Conservation (phyloP, 2,329 filamentous ascomycete genomes). For the Aspergillus unguis region DNA sequence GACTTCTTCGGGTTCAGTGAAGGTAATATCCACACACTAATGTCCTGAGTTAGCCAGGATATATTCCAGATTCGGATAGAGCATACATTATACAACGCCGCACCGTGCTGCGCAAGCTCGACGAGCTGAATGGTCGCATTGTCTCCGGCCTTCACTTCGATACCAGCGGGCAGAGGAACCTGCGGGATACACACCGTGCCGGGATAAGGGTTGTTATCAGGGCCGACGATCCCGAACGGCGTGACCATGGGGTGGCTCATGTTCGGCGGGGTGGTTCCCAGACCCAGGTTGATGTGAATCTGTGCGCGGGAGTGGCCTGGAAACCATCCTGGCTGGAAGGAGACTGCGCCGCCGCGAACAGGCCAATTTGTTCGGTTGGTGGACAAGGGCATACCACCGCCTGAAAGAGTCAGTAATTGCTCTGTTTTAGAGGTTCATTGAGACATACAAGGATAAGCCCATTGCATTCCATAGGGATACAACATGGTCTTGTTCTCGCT, state of each 20-base stretch:
- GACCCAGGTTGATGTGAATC: slow-evolving; percentile 87
- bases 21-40: slow-evolving; percentile 92
- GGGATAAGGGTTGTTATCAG: slow-evolving; percentile 55
- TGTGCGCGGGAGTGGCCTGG: slow-evolving; percentile 77
- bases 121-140: slow-evolving; percentile 87
- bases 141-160: slow-evolving; percentile 73
- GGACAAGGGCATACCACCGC: slow-evolving; percentile 75
- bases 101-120: slow-evolving; percentile 78
- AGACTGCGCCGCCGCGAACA: slow-evolving; percentile 76
- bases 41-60: neutral
- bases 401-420: slow-evolving; percentile 45
- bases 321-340: slow-evolving; percentile 95
- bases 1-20: slow-evolving; percentile 76
- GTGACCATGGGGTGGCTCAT: slow-evolving; percentile 81
- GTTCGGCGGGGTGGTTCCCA: slow-evolving; percentile 76
- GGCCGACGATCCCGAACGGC: slow-evolving; percentile 71
- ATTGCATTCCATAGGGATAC: slow-evolving; percentile 89
- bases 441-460: slow-evolving; percentile 84
- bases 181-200: slow-evolving; percentile 88
- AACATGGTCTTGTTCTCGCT: slow-evolving; percentile 44
- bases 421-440: neutral
- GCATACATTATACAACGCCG: slow-evolving; percentile 73
- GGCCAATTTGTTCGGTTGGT: slow-evolving; percentile 92
- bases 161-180: slow-evolving; percentile 73
- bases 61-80: too few species aligned